Conservation (phyloP, 176 grass and related monocot species). For the Olyra latifolia region DNA sequence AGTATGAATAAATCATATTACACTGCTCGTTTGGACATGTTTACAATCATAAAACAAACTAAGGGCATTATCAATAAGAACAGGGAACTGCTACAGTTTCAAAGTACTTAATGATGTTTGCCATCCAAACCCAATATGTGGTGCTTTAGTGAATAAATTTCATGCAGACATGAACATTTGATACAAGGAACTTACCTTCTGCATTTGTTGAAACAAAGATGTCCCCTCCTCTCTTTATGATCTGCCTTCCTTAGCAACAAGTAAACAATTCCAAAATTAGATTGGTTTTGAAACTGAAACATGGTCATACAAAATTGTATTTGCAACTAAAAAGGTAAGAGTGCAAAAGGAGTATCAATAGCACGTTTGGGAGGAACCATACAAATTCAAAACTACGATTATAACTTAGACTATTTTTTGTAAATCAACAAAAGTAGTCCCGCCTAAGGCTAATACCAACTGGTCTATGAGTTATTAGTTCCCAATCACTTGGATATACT, state of each 20-base stretch:
- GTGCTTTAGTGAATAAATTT: background rate
- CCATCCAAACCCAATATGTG: background rate
- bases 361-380: background rate
- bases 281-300: conserved; percentile 11
- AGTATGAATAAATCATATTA: background rate
- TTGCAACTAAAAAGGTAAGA: background rate
- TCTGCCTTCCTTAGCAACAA: conserved; percentile 49
- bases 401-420: background rate
- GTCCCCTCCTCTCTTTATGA: background rate
- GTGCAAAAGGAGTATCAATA: background rate
- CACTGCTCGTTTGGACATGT: background rate
- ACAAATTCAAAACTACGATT: background rate
- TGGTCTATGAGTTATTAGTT: background rate
- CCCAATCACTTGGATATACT: too few relatives aligned
- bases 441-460: background rate
- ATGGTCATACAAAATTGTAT: background rate
- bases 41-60: background rate
- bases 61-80: background rate
- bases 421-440: background rate
- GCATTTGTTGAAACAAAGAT: background rate
- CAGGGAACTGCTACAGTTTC: background rate
- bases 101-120: background rate
- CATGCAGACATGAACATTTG: background rate
- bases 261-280: conserved; percentile 28
- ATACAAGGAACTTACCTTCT: conserved; percentile 17